Percentiles rank a stretch among this genome's conserved stretches.
Evolutionary conservation across 306 rosid genomes (phyloP).

Genomic region (Sesbania bispinosa): DNA sequence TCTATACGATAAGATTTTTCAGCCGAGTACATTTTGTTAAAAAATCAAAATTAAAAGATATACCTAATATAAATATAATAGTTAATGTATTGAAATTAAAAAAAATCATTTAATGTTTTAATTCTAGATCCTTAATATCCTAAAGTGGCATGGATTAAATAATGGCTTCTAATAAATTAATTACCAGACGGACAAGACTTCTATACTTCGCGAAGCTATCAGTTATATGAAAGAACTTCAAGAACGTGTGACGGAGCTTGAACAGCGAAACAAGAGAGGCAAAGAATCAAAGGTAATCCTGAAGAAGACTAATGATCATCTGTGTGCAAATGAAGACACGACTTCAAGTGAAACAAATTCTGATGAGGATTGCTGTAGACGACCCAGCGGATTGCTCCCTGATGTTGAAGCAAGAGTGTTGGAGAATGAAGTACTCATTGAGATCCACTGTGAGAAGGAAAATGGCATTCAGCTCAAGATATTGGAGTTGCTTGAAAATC

Average conservation of each 20-base stretch:
- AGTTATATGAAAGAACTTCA: constrained; percentile 24
- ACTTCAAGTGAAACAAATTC: background rate
- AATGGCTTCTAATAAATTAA: too few relatives aligned
- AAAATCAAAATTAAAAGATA: too few relatives aligned
- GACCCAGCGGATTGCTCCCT: constrained; percentile 9
- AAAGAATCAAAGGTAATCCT: background rate
- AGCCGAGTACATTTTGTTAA: too few relatives aligned
- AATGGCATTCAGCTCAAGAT: constrained; percentile 22
- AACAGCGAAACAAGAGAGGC: constrained; percentile 4
- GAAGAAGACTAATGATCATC: background rate
- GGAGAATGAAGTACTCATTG: constrained; percentile 28
- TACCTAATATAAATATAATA: too few relatives aligned
- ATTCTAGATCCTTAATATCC: too few relatives aligned
- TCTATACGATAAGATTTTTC: too few relatives aligned
- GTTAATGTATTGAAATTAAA: too few relatives aligned
- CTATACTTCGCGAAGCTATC: constrained; percentile 28
- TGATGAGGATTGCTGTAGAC: too few relatives aligned
- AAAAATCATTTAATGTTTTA: too few relatives aligned
- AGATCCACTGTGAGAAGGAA: constrained; percentile 29
- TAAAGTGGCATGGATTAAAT: too few relatives aligned
- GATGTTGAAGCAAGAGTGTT: constrained; percentile 25
- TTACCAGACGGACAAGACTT: constrained; percentile 35
- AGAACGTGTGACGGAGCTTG: constrained; percentile 29
- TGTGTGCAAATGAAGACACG: background rate
- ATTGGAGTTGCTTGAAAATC: constrained; percentile 17